Conservation (phyloP, 345 rosid genomes). For the Populus euphratica region DNA sequence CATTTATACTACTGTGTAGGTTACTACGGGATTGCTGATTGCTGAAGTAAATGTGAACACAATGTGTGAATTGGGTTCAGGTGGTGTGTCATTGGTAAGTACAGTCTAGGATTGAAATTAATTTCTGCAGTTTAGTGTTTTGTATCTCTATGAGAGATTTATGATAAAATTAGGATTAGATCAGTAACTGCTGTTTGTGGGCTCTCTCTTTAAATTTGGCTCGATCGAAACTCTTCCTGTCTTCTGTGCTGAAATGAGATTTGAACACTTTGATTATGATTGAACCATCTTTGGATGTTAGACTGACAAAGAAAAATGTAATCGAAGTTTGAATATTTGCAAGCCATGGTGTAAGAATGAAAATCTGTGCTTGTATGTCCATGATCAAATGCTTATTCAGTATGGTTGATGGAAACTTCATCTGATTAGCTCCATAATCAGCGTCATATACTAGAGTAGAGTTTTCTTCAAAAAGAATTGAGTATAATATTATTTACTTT, state of each 20-base stretch:
- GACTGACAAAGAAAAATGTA: background rate
- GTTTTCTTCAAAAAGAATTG: background rate
- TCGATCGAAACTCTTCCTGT: background rate
- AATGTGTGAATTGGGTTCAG: slow-evolving; percentile 90
- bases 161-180: background rate
- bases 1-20: slow-evolving; percentile 44
- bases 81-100: slow-evolving; percentile 83
- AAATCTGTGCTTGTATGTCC: background rate
- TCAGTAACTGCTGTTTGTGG: background rate
- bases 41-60: slow-evolving; percentile 92
- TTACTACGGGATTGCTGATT: slow-evolving; percentile 76
- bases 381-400: background rate
- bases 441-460: background rate
- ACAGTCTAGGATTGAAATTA: background rate
- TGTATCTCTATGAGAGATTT: background rate
- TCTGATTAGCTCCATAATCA: background rate
- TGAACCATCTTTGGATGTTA: background rate
- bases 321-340: background rate
- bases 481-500: background rate
- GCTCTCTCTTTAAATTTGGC: background rate
- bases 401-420: background rate
- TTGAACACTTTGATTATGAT: background rate
- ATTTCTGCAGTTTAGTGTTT: background rate
- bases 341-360: background rate
- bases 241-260: background rate